Evolutionary conservation across 495 filamentous ascomycete genomes (phyloP), one percentile per base, ranked within the genome.

Genomic region (Aspergillus sclerotiicarbonarius): DNA sequence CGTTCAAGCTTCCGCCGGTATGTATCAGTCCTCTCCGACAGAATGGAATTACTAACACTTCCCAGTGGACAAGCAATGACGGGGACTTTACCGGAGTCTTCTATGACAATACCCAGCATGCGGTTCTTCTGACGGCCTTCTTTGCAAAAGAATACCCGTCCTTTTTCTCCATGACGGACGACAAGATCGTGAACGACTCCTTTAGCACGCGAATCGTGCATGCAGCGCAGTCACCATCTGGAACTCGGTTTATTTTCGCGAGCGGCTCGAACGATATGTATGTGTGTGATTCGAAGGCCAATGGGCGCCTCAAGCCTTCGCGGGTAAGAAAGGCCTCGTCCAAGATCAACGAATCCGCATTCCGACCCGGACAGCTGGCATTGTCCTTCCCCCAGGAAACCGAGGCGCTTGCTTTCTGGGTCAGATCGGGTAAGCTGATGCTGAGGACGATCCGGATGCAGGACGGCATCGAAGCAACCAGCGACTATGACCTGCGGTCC

Each of bases 161-260:
- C 1, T 56, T 55, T 18, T 61, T 63, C 29, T 59, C 60, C 12
- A 53, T 60, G 3, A 48, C 60, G 9, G 51, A 60, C 19, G 47
- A 62, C 6, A 33, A 58, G 18, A 55, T 54, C 19, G 58, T 30
- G 20, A 58, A 37, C 25, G 53, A 58, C n/a, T 55, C 58, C 6
- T 33, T 49, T 2, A 62, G 62, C 51, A 54, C 63, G 3, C 51
- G 49, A 25, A 60, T 65, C 13, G 54, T 65, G 13, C 66, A 68
- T 43, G 66, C 61, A 25, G 66, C 62, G 0, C 66, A 68, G 41
- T 68, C 66, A 13, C 62, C 62, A 9, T 65, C 66, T 0, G 66
- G 60, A 10, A 57, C 60, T 1, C 60, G 56, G n/a, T 68, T 63
- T 48, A 53, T 60, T 7, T 58, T 68, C 25, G 60, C 54, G 18